phyloP scores from a whole-genome alignment of 2,329 filamentous ascomycete genomes.

The Pyrenochaeta sp. region DNA sequence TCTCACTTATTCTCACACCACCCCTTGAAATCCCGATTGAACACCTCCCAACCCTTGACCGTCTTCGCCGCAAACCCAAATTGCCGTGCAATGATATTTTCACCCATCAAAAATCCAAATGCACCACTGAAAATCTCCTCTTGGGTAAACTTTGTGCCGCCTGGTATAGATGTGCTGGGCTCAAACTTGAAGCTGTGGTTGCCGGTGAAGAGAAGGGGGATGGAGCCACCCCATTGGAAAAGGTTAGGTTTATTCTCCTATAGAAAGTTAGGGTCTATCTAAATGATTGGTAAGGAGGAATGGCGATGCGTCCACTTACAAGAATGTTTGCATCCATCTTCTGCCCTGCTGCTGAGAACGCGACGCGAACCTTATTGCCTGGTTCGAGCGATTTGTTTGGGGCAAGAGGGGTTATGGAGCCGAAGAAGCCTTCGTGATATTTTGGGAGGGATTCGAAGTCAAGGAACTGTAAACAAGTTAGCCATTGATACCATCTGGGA shows the following conservation, averaged over 20 bases:
- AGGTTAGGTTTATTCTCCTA: constrained; percentile 15
- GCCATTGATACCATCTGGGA: not conserved
- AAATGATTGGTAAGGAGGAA: not conserved
- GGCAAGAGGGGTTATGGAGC: constrained; percentile 21
- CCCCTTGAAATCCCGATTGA: constrained; percentile 22
- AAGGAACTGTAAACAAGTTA: constrained; percentile 11
- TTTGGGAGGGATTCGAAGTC: constrained; percentile 17
- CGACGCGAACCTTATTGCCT: constrained; percentile 19
- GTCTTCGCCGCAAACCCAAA: constrained; percentile 23
- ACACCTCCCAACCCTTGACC: constrained; percentile 16
- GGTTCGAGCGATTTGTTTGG: constrained; percentile 13
- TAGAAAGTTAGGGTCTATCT: not conserved
- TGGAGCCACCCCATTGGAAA: constrained; percentile 23
- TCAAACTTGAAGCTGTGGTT: constrained; percentile 27
- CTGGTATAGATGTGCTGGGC: constrained; percentile 7
- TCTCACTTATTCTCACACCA: constrained; percentile 16
- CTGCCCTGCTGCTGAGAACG: constrained; percentile 11
- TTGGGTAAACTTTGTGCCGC: constrained; percentile 29
- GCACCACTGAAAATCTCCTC: constrained; percentile 26
- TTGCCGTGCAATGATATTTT: constrained; percentile 12
- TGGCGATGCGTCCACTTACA: constrained; percentile 3
- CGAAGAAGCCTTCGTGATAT: constrained; percentile 24
- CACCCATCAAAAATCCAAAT: constrained; percentile 24
- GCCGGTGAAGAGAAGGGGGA: constrained; percentile 27
- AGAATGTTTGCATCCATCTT: constrained; percentile 14